These are phyloP conservation scores for Thalassiosira ordinaria DNA, from an alignment of 352 stramenopile genomes.

Conservation along the genomic window DNA sequence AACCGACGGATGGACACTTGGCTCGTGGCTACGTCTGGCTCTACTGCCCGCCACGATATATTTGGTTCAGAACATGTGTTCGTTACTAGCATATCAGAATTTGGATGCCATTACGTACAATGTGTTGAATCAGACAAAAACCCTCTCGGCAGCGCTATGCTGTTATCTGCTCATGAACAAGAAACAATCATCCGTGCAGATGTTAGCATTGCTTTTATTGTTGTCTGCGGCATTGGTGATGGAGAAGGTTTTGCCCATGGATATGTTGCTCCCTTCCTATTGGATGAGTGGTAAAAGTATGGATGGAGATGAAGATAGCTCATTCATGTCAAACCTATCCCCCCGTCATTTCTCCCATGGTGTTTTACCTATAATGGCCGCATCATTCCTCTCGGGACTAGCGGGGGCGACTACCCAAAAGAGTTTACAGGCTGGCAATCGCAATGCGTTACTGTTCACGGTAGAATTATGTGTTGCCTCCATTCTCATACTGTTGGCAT, in stretches of 20 bases:
- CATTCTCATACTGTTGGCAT: slow-evolving; percentile 59
- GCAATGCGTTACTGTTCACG: slow-evolving; percentile 67
- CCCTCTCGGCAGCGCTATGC: slow-evolving; percentile 75
- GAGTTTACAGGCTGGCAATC: slow-evolving; percentile 68
- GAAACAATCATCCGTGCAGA: slow-evolving; percentile 71
- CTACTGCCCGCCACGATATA: slow-evolving; percentile 79
- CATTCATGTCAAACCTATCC: slow-evolving; percentile 29
- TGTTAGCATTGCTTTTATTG: slow-evolving; percentile 74
- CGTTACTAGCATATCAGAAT: slow-evolving; percentile 82
- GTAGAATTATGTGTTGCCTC: slow-evolving; percentile 77
- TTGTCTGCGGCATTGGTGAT: slow-evolving; percentile 77
- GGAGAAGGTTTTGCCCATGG: slow-evolving; percentile 67
- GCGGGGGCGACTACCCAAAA: slow-evolving; percentile 81
- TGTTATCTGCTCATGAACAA: slow-evolving; percentile 81
- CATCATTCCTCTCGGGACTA: slow-evolving; percentile 79
- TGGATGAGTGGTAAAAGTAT: slow-evolving; percentile 18
- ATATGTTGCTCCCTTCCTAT: slow-evolving; percentile 34
- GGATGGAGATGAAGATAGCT: slow-evolving; percentile 1
- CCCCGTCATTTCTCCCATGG: slow-evolving; percentile 69
- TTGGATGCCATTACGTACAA: slow-evolving; percentile 84
- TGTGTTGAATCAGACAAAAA: slow-evolving; percentile 87
- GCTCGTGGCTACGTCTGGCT: slow-evolving; percentile 69
- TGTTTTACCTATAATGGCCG: slow-evolving; percentile 78
- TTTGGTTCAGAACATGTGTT: slow-evolving; percentile 79
- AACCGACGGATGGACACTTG: slow-evolving; percentile 63